These are phyloP conservation scores for Aurinia saxatilis DNA, from an alignment of 345 rosid genomes.

Conservation along the genomic window DNA sequence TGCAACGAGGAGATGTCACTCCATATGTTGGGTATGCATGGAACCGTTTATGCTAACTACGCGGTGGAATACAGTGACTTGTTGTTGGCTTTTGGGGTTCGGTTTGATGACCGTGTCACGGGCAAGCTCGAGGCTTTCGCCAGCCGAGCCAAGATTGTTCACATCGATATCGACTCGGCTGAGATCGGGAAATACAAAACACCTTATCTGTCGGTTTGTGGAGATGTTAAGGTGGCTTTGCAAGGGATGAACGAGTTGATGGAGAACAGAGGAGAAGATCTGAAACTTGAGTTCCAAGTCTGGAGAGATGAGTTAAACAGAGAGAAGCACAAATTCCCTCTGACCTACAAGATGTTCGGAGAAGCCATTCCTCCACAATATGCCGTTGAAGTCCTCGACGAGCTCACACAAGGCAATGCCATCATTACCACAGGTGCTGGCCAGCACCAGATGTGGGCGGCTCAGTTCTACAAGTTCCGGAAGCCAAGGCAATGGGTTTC, in stretches of 20 bases:
- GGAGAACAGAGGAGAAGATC: too few species aligned
- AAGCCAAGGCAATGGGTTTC: conserved; percentile 90
- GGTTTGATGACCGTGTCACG: conserved; percentile 95
- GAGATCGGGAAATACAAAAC: conserved; percentile 98
- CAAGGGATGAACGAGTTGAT: conserved; percentile 60
- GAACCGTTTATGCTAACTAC: conserved; percentile 88
- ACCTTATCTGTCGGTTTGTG: conserved; percentile 87
- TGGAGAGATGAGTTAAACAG: conserved; percentile 75
- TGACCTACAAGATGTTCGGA: conserved; percentile 72
- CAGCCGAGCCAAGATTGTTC: conserved; percentile 88
- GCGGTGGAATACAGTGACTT: conserved; percentile 83
- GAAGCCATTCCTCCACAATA: conserved; percentile 92
- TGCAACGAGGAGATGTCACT: conserved; percentile 55
- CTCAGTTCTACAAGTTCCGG: conserved; percentile 87
- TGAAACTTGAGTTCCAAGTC: conserved; percentile 47
- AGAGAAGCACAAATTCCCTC: conserved; percentile 61
- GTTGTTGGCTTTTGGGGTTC: conserved; percentile 87
- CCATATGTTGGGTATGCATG: conserved; percentile 98
- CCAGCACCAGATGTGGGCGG: conserved; percentile 99
- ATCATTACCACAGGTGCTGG: conserved; percentile 93
- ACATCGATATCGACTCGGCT: conserved; percentile 86
- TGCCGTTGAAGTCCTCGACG: conserved; percentile 82
- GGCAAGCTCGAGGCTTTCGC: conserved; percentile 98
- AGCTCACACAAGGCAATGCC: conserved; percentile 74
- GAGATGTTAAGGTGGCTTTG: conserved; percentile 76